Base-by-base conservation (phyloP, 805 yeast species). In the Metschnikowia arizonensis region DNA sequence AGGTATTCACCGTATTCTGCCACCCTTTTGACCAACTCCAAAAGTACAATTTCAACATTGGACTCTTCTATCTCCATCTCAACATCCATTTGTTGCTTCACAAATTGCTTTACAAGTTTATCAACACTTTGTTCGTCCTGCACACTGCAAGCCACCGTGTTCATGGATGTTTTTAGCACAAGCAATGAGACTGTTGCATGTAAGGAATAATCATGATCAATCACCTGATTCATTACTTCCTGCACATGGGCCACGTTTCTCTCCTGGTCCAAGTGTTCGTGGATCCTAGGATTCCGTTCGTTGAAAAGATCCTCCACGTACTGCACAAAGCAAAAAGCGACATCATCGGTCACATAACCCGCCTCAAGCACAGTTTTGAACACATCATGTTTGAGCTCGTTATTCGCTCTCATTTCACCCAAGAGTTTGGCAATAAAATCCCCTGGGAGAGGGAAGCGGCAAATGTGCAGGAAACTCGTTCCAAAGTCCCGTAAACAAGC, bases 241-340 rank as follows among this genome's bases (percentile, higher is more conserved):
- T 50, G 56, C 4, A 50, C 39, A 9, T 50, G 33, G 17, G 44
- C 40, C 15, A 66, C 44, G 48, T 57, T 66, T 42, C 55, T 51
- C 21, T 69, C 65, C 35, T 54, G 40, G 46, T 68, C 55, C 37
- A 59, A 48, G 54, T 61, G 69, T 49, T 69, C 72, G 48, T 71
- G 76, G 9, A 60, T 57, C n/a, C 47, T 44, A 0, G 73, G 73
- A 17, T 57, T 57, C 3, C 47, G 33, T 6, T 60, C 59, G 5
- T 45, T 47, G 48, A 57, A 69, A 15, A 68, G 44, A 5, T 50
- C 41, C 34, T 69, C 71, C 10, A 68, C 49, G 43, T 66, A 62
- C 10, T 32, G 32, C 12, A 63, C 59, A 40, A 58, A 58, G 7
- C 42, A 24, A 4, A 24, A 9, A 41, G 53, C 61, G 30, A 65